Evolutionary conservation across 306 rosid species (phyloP).

Genomic region (Rubus idaeus): DNA sequence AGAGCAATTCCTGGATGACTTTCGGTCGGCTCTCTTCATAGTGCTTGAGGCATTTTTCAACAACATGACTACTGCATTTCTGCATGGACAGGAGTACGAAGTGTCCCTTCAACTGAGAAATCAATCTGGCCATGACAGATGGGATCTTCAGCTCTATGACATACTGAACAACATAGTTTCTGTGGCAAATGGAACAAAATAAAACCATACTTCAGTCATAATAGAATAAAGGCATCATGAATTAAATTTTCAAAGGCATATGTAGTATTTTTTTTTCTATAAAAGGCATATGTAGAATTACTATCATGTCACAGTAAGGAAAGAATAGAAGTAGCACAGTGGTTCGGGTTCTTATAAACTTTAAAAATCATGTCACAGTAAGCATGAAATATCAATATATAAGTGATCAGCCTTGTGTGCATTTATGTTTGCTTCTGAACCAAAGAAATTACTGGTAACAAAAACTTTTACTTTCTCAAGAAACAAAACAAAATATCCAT

Average conservation of each 20-base stretch:
- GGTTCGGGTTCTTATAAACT: neutral
- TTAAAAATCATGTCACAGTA: neutral
- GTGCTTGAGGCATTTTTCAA: slow-evolving; percentile 61
- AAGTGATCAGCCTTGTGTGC: neutral
- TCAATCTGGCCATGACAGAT: slow-evolving; percentile 33
- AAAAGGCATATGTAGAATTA: neutral
- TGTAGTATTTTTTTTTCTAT: neutral
- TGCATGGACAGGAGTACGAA: slow-evolving; percentile 49
- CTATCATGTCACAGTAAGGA: neutral
- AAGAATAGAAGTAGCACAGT: neutral
- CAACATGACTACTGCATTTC: slow-evolving; percentile 75
- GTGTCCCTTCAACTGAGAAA: slow-evolving; percentile 54
- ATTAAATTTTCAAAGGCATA: neutral
- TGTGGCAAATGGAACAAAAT: slow-evolving; percentile 24
- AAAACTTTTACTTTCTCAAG: neutral
- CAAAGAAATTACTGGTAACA: neutral
- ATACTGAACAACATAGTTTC: slow-evolving; percentile 77
- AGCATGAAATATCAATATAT: neutral
- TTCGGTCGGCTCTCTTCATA: slow-evolving; percentile 44
- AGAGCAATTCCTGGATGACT: slow-evolving; percentile 53
- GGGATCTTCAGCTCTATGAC: slow-evolving; percentile 50
- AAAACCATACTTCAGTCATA: neutral
- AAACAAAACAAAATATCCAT: neutral
- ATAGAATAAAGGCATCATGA: neutral
- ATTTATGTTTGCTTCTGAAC: neutral